Evolutionary conservation across 768 basidiomycete genomes (phyloP).

Genomic region (Leccinum disarticulatum): DNA sequence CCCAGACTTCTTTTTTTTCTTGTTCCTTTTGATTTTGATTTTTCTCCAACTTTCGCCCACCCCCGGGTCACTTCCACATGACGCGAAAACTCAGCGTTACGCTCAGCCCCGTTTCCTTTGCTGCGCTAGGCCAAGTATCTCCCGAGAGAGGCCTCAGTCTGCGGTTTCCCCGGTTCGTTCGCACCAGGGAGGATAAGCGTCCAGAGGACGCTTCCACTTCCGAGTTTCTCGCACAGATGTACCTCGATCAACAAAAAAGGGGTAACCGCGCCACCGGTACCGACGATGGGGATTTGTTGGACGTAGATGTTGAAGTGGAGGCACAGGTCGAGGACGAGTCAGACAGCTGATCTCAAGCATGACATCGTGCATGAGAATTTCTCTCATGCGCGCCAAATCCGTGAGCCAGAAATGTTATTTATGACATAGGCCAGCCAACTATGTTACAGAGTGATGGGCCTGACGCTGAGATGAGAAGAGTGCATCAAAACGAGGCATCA

Average conservation of each 20-base stretch:
- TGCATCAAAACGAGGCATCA: neutral
- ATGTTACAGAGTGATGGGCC: neutral
- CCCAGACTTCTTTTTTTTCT: neutral
- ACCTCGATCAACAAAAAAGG: constrained; percentile 56
- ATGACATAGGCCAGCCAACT: neutral
- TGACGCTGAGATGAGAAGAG: neutral
- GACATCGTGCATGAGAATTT: neutral
- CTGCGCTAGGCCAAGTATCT: constrained; percentile 64
- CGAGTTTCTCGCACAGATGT: constrained; percentile 68
- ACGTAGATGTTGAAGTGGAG: constrained; percentile 41
- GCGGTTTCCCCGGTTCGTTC: constrained; percentile 87
- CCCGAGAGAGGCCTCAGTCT: constrained; percentile 69
- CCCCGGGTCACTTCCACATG: neutral
- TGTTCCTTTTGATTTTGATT: neutral
- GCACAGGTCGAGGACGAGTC: constrained; percentile 33
- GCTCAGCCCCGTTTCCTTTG: constrained; percentile 80
- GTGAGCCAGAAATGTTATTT: neutral
- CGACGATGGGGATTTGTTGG: constrained; percentile 63
- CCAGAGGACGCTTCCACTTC: constrained; percentile 73
- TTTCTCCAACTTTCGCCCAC: neutral
- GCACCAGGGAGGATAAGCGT: constrained; percentile 68
- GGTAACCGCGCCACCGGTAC: constrained; percentile 35
- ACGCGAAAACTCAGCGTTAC: constrained; percentile 54
- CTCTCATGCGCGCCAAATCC: neutral
- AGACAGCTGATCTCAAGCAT: constrained; percentile 16